Evolutionary conservation across 2,329 filamentous ascomycete genomes (phyloP), one percentile per base, ranked within the genome.

Genomic region (Scedosporium dehoogii): DNA sequence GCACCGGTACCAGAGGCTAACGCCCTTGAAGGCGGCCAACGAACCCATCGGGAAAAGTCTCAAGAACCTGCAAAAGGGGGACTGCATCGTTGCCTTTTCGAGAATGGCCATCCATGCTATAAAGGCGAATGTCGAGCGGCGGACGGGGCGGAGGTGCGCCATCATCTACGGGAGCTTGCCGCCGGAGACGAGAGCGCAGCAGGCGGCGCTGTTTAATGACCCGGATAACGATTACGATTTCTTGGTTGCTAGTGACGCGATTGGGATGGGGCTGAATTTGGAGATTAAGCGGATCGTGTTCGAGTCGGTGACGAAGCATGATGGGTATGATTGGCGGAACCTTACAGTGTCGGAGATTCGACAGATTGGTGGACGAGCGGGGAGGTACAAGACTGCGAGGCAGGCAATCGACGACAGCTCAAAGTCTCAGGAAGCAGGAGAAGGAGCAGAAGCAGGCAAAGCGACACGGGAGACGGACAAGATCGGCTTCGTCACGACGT

Each of bases 201-300:
- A 99, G 75, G 94, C 94, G 0, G 85, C 86, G 16, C 79, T 97
- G 0, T 99, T 99, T 80, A 99, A 99, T 70, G 90, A 97, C 66
- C 92, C 92, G 0, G 75, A 96, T 71, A 99, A 96, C 71, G 92
- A 97, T 64, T 99, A 97, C 71, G 94, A 99, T 72, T 96, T 87
- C 68, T 79, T 99, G 5, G 92, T 94, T 27, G 94, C 96, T 7
- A 97, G 91, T 68, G 92, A 97, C 74, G 94, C 94, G 57, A 93
- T 99, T 65, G 94, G 94, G 44, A 97, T 99, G 93, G 94, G 96
- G 1, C 78, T 99, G 23, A 99, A 99, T 70, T 76, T 99, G 72
- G 92, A 86, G 74, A 91, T 97, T 72, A 94, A 92, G 71, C 89
- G 96, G 27, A 84, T 99, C 64, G 84, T 99, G 61, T 94, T 99